These are phyloP conservation scores for Penicillium robsamsonii DNA, from an alignment of 495 filamentous ascomycete species.

Conservation along the genomic window DNA sequence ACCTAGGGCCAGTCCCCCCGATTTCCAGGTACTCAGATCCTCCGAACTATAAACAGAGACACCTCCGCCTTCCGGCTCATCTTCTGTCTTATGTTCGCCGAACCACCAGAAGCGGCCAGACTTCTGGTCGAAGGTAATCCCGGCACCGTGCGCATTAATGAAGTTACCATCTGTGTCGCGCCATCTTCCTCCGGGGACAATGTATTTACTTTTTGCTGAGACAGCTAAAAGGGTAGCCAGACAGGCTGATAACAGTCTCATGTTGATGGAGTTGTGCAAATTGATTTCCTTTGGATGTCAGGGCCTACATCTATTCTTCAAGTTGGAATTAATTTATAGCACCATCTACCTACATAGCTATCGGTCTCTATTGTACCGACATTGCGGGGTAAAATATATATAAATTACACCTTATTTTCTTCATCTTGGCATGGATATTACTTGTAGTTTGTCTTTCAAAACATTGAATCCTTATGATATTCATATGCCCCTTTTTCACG, in stretches of 20 bases:
- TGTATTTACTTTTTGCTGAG: constrained; percentile 19
- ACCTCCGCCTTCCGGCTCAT: constrained; percentile 25
- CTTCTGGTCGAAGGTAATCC: constrained; percentile 23
- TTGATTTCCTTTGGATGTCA: neutral
- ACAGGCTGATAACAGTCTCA: neutral
- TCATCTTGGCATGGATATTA: neutral
- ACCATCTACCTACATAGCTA: neutral
- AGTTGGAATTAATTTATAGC: neutral
- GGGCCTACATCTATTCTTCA: neutral
- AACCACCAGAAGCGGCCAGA: constrained; percentile 30
- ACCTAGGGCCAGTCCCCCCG: constrained; percentile 25
- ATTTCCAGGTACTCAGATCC: constrained; percentile 23
- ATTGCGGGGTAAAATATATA: constrained; percentile 4
- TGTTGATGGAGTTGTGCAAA: neutral
- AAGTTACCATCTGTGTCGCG: constrained; percentile 24
- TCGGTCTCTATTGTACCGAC: constrained; percentile 8
- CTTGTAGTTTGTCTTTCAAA: neutral
- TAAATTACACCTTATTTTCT: neutral
- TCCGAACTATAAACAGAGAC: constrained; percentile 30
- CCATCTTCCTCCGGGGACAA: constrained; percentile 29
- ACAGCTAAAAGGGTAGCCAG: neutral
- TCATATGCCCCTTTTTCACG: neutral
- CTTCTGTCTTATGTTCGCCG: constrained; percentile 29
- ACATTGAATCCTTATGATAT: neutral
- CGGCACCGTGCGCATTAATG: constrained; percentile 25